Percentiles rank a stretch among this genome's conserved stretches.
phyloP scores from a whole-genome alignment of 306 rosid species.

The Carpinus viminea region DNA sequence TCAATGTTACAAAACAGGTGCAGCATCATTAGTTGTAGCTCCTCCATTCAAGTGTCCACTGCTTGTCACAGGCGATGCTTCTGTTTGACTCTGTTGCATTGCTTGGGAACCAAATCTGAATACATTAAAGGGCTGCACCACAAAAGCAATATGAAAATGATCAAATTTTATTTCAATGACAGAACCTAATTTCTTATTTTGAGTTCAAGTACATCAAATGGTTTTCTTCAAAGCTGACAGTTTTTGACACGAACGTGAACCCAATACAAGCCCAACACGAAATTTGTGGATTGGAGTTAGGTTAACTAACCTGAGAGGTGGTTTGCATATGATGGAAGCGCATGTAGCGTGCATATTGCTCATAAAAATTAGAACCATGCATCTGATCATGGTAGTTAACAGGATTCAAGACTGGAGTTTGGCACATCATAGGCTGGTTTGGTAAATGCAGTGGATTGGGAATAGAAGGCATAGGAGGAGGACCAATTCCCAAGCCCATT shows the following conservation, averaged over 20 bases:
- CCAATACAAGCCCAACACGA: too few relatives aligned
- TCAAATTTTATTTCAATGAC: slow-evolving; percentile 7
- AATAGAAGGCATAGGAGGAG: slow-evolving; percentile 56
- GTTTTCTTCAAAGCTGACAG: not conserved
- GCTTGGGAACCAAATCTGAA: slow-evolving; percentile 58
- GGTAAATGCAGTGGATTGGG: slow-evolving; percentile 58
- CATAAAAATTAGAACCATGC: slow-evolving; percentile 61
- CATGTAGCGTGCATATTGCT: slow-evolving; percentile 66
- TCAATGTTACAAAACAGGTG: slow-evolving; percentile 15
- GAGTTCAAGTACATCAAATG: not conserved
- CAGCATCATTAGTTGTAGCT: slow-evolving; percentile 38
- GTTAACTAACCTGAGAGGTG: slow-evolving; percentile 55
- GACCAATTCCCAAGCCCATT: slow-evolving; percentile 58
- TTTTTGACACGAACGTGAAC: too few relatives aligned
- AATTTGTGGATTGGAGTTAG: too few relatives aligned
- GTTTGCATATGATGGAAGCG: slow-evolving; percentile 73
- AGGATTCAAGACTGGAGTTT: slow-evolving; percentile 51
- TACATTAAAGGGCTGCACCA: slow-evolving; percentile 57
- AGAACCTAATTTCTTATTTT: not conserved
- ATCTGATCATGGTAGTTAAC: slow-evolving; percentile 62
- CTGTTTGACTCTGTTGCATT: slow-evolving; percentile 50
- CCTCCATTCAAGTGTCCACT: slow-evolving; percentile 46
- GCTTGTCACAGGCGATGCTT: slow-evolving; percentile 37
- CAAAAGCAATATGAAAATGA: slow-evolving; percentile 6
- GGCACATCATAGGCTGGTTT: slow-evolving; percentile 53